These are phyloP conservation scores for Rhizopogon roseolus DNA, from an alignment of 768 basidiomycete species.

Conservation along the genomic window DNA sequence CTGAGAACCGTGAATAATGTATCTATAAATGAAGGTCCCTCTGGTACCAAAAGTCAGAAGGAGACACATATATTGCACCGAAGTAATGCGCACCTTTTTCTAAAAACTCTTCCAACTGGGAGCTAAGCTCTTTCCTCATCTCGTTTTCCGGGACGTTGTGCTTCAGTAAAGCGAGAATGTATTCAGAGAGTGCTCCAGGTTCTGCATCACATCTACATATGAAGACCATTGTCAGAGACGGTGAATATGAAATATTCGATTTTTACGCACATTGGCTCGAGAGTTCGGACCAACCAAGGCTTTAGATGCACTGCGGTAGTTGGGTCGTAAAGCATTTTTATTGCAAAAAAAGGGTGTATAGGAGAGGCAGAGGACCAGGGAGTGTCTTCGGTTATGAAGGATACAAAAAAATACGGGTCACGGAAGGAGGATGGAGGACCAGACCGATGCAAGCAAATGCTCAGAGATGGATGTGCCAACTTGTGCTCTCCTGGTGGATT, in stretches of 20 bases:
- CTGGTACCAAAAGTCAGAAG: constrained; percentile 28
- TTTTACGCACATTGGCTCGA: constrained; percentile 81
- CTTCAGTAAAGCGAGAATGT: constrained; percentile 89
- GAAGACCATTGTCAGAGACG: not conserved
- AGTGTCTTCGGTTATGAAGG: not conserved
- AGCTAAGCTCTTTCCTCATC: constrained; percentile 70
- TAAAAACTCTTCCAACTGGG: constrained; percentile 88
- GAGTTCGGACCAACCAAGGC: constrained; percentile 82
- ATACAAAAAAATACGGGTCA: not conserved
- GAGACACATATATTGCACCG: not conserved
- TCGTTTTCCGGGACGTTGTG: constrained; percentile 82
- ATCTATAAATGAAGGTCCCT: constrained; percentile 75
- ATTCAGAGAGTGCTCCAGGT: constrained; percentile 88
- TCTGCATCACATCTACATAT: constrained; percentile 87
- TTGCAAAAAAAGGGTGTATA: constrained; percentile 1
- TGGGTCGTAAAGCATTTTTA: constrained; percentile 62
- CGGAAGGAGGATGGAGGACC: not conserved
- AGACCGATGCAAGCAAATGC: not conserved
- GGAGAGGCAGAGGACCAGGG: constrained; percentile 5
- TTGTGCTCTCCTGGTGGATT: not conserved
- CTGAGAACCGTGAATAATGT: constrained; percentile 81
- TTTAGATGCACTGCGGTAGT: constrained; percentile 65
- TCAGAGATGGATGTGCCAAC: not conserved
- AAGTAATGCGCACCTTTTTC: constrained; percentile 63
- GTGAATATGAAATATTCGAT: constrained; percentile 1